Conservation (phyloP, 768 basidiomycete genomes). For the Ramaria sp. region DNA sequence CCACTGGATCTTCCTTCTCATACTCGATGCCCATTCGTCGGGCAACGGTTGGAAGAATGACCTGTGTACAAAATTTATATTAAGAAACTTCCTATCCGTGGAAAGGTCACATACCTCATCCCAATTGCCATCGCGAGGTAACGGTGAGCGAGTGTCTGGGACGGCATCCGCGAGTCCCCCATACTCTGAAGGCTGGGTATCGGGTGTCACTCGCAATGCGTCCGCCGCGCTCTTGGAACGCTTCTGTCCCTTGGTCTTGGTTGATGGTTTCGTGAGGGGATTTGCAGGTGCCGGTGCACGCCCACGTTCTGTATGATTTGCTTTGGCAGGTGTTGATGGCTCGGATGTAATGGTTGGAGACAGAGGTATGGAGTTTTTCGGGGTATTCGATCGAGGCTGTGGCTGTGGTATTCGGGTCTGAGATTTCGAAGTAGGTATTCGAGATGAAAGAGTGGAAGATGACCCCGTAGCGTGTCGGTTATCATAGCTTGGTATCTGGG, state of each 20-base stretch:
- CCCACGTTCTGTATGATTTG: background rate
- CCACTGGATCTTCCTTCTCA: constrained; percentile 44
- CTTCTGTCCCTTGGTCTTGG: constrained; percentile 4
- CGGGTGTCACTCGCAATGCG: background rate
- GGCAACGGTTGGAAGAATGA: constrained; percentile 76
- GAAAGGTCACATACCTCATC: constrained; percentile 50
- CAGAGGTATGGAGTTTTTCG: background rate
- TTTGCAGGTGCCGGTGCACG: background rate
- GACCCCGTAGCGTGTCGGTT: constrained; percentile 7
- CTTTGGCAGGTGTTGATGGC: background rate
- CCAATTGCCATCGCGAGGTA: constrained; percentile 64
- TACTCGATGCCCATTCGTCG: constrained; percentile 70
- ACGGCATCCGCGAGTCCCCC: constrained; percentile 58
- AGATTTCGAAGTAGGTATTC: constrained; percentile 20
- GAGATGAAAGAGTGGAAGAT: constrained; percentile 18
- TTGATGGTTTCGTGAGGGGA: background rate
- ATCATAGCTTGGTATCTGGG: constrained; percentile 9
- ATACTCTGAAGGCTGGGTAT: constrained; percentile 28
- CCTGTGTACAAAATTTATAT: constrained; percentile 29
- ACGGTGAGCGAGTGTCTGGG: constrained; percentile 57
- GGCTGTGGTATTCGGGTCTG: constrained; percentile 23
- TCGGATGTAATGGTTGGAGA: background rate
- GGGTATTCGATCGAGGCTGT: background rate
- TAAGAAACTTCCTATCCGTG: background rate
- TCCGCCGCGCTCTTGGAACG: constrained; percentile 4